Evolutionary conservation across 768 basidiomycete genomes (phyloP), one percentile per base, ranked within the genome.

Genomic region (Suillus plorans): DNA sequence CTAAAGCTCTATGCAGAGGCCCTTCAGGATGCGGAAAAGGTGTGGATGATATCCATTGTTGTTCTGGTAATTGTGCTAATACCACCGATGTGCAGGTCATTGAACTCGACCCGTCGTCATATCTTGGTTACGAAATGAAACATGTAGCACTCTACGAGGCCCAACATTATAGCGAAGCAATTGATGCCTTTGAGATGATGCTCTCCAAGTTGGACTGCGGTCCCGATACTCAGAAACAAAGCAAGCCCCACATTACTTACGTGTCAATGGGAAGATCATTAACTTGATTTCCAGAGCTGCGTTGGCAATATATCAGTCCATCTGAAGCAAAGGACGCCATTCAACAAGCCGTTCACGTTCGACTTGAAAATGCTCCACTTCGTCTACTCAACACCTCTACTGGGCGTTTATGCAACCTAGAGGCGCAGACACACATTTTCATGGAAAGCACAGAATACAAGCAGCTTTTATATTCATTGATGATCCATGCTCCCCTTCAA

Each of bases 361-460:
- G 60, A 25, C 57, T 60, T 5, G 62, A 41, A 28, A 60, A 63
- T 14, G 41, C 41, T 4, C 62, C 62, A 16, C 36, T 60, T 18
- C 62, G 62, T 56, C n/a, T 63, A 42, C 16, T 63, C 50, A 31
- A 52, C 50, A 52, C 50, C 16, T 52, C 8, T 16, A 31, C 50
- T 18, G 50, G 50, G 9, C 28, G 16, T 52, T 52, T 52, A 31
- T 52, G 50, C 50, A 18, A 52, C 28, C 50, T 28, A 18, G 50
- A 31, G 50, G 4, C 28, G 9, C 50, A 52, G 50, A 52, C 10
- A 31, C 16, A 31, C 18, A 31, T 28, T 1, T 52, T 52, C 50
- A 5, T 52, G 16, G 28, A 31, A 52, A 52, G 50, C 28, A 52
- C 50, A 52, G 50, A 52, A 16, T 52, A 52, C 28, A 52, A 18